phyloP scores from a whole-genome alignment of 768 basidiomycete genomes.

The Inosperma sp. region DNA sequence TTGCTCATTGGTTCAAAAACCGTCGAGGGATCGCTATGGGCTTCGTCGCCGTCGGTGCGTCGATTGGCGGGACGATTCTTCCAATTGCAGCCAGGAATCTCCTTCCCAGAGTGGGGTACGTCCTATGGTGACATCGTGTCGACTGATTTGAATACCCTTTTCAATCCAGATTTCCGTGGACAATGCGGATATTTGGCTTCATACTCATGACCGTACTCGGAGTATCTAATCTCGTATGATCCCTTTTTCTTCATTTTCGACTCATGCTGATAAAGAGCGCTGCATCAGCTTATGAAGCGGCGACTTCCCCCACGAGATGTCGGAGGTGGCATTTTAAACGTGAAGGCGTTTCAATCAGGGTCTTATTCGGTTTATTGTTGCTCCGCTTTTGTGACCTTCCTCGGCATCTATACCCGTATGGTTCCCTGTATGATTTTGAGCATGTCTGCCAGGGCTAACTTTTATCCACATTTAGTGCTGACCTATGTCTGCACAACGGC shows the following conservation, averaged over 20 bases:
- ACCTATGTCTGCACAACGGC: constrained; percentile 66
- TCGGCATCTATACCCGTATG: constrained; percentile 67
- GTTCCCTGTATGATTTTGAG: constrained; percentile 38
- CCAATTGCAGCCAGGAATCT: constrained; percentile 59
- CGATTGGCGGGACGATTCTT: constrained; percentile 63
- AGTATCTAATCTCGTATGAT: constrained; percentile 47
- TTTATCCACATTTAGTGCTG: constrained; percentile 44
- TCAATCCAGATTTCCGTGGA: constrained; percentile 66
- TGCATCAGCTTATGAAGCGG: constrained; percentile 29
- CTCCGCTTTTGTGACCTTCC: constrained; percentile 52
- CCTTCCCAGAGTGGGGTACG: constrained; percentile 43
- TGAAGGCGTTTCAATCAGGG: constrained; percentile 44
- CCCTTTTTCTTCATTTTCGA: not conserved
- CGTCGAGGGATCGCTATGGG: constrained; percentile 59
- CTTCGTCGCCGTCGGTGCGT: constrained; percentile 58
- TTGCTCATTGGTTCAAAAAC: constrained; percentile 73
- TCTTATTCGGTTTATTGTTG: constrained; percentile 55
- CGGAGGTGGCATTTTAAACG: constrained; percentile 56
- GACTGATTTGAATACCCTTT: not conserved
- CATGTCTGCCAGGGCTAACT: too few species aligned
- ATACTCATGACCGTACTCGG: constrained; percentile 50
- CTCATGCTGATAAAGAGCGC: not conserved
- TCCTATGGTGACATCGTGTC: not conserved
- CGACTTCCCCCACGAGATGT: constrained; percentile 42
- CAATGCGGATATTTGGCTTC: constrained; percentile 66